Evolutionary conservation across 2,329 filamentous ascomycete genomes (phyloP), one percentile per base, ranked within the genome.

Genomic region (Xylariaceae sp.): DNA sequence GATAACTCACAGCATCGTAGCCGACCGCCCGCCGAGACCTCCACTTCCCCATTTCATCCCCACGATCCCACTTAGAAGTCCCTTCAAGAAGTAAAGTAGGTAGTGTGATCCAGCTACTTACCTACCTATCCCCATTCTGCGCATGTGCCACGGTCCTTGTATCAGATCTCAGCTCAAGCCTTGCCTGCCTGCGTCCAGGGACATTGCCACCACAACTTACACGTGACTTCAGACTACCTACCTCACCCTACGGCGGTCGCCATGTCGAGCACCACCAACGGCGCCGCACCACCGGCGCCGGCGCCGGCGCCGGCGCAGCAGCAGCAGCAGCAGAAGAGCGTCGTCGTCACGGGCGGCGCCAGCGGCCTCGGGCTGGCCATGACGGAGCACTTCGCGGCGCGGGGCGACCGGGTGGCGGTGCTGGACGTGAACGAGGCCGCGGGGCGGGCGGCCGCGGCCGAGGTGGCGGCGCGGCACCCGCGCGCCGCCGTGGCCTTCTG

Each of bases 301-400:
- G n/a, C n/a, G n/a, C n/a, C n/a, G n/a, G n/a, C n/a, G n/a, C n/a
- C n/a, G n/a, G n/a, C n/a, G n/a, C n/a, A n/a, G n/a, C 24, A 26
- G 12, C 24, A 26, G 21, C 21, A 23, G 24, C 24, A 32, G 17
- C 36, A 22, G 29, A 46, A 50, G 15, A 52, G 49, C 19, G 52
- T 56, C 17, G 35, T 61, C 24, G 51, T 61, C 12, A 59, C 56
- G 0, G 58, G 58, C 11, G 58, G 57, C 25, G 56, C 56, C 9
- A 59, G 56, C 41, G 58, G 58, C 8, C 55, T 61, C 14, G 58
- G 58, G 2, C 46, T 50, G 13, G 43, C 52, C 5, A 62, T 62
- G 48, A 46, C 47, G 5, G 41, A 48, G 15, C 42, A 60, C 29
- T 60, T 61, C 39, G 59, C 56, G 2, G 49, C 53, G 4, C 44